phyloP scores from a whole-genome alignment of 495 filamentous ascomycete species.

The Penicillium canescens region DNA sequence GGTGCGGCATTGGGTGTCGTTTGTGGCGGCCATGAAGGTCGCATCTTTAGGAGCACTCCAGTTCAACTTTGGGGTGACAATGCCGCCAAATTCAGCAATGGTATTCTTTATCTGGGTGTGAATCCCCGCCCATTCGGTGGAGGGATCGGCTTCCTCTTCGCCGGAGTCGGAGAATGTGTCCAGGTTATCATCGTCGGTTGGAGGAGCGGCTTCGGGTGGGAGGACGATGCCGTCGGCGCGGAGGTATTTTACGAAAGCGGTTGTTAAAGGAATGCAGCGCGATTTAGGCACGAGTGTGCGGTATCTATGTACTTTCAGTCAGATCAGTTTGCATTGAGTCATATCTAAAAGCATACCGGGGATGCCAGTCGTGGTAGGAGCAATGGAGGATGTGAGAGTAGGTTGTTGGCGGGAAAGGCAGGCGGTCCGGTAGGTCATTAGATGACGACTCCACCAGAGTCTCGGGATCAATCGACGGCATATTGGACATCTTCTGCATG shows the following conservation, averaged over 20 bases:
- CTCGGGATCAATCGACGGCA: conserved; percentile 37
- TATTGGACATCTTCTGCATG: conserved; percentile 13
- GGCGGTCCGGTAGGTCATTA: conserved; percentile 31
- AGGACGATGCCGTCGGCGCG: conserved; percentile 92
- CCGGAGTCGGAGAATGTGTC: conserved; percentile 41
- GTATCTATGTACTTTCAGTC: conserved; percentile 52
- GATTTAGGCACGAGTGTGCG: conserved; percentile 81
- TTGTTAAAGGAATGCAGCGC: conserved; percentile 72
- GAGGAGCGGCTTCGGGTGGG: conserved; percentile 50
- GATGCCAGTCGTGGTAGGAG: conserved; percentile 90
- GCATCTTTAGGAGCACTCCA: conserved; percentile 98
- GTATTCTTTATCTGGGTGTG: conserved; percentile 73
- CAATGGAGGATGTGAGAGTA: conserved; percentile 88
- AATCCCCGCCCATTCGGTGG: conserved; percentile 63
- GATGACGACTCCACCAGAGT: conserved; percentile 12
- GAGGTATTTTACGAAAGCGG: conserved; percentile 79
- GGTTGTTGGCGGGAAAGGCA: conserved; percentile 80
- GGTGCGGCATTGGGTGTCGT: conserved; percentile 82
- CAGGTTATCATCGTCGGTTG: conserved; percentile 36
- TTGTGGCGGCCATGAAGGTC: conserved; percentile 89
- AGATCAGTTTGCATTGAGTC: conserved; percentile 3
- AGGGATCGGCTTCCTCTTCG: conserved; percentile 57
- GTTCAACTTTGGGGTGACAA: conserved; percentile 88
- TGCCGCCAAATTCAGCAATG: conserved; percentile 78
- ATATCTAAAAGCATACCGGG: conserved; percentile 38